These are phyloP conservation scores for Rosa hybrid DNA, from an alignment of 331 rosid species.

Conservation along the genomic window DNA sequence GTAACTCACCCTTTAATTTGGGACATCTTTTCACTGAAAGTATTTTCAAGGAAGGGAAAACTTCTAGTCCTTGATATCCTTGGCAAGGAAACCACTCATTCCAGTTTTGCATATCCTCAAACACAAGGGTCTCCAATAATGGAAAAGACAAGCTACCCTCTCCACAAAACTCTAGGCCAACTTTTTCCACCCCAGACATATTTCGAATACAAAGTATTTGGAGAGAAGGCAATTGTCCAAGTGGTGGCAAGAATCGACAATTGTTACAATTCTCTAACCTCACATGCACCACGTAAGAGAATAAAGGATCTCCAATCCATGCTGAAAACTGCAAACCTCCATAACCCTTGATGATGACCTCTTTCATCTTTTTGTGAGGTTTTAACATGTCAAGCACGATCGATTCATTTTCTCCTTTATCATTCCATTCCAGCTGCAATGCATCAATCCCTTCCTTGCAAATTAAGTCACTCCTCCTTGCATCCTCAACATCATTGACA, in stretches of 20 bases:
- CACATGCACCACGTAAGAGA: background rate
- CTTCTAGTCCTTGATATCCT: background rate
- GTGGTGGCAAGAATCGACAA: background rate
- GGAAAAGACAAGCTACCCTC: background rate
- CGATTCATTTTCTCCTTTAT: background rate
- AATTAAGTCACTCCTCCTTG: background rate
- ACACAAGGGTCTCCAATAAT: background rate
- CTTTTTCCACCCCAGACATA: background rate
- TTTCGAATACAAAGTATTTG: background rate
- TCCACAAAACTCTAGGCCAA: background rate
- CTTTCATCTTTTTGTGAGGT: conserved; percentile 14
- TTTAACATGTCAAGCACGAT: conserved; percentile 16
- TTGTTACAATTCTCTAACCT: background rate
- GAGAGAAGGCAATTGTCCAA: background rate
- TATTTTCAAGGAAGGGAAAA: background rate
- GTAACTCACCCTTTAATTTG: background rate
- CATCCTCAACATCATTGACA: conserved; percentile 14
- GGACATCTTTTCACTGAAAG: background rate
- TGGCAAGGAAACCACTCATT: background rate
- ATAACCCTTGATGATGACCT: conserved; percentile 13
- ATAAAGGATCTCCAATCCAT: background rate
- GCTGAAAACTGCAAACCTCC: background rate
- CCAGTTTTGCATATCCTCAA: background rate
- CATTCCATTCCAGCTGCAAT: conserved; percentile 25
- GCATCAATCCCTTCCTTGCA: conserved; percentile 13